These are phyloP conservation scores for Scutellaria barbata DNA, from an alignment of 257 asterid genomes.

Conservation along the genomic window DNA sequence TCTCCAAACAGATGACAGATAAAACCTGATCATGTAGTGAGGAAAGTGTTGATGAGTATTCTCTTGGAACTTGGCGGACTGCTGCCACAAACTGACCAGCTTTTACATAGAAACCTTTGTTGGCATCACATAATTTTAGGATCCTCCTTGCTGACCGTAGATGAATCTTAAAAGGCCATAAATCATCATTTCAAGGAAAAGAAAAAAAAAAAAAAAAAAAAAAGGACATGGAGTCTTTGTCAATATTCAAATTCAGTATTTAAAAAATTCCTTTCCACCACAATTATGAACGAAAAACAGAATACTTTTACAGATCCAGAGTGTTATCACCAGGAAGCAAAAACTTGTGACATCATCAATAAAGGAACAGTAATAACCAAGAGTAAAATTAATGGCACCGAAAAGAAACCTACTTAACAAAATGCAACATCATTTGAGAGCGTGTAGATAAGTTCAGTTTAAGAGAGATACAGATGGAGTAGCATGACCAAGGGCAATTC, in stretches of 20 bases:
- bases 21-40: constrained; percentile 88
- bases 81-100: constrained; percentile 95
- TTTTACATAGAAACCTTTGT: constrained; percentile 91
- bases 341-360: neutral
- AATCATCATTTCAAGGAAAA: constrained; percentile 26
- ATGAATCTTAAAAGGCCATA: constrained; percentile 60
- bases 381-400: neutral
- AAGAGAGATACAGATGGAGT: neutral
- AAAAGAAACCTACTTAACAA: neutral
- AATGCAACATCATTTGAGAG: neutral
- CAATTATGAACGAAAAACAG: neutral
- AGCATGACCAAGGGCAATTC: no score
- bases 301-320: neutral
- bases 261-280: neutral
- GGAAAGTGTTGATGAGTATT: constrained; percentile 85
- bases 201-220: neutral
- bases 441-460: neutral
- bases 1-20: constrained; percentile 3
- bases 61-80: constrained; percentile 79
- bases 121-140: constrained; percentile 68
- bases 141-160: constrained; percentile 80
- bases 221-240: neutral
- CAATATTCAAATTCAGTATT: constrained; percentile 5
- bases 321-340: constrained; percentile 1
- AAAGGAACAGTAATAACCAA: neutral